Evolutionary conservation across 441 rosid genomes (phyloP).

Genomic region (Syzygium malaccense): DNA sequence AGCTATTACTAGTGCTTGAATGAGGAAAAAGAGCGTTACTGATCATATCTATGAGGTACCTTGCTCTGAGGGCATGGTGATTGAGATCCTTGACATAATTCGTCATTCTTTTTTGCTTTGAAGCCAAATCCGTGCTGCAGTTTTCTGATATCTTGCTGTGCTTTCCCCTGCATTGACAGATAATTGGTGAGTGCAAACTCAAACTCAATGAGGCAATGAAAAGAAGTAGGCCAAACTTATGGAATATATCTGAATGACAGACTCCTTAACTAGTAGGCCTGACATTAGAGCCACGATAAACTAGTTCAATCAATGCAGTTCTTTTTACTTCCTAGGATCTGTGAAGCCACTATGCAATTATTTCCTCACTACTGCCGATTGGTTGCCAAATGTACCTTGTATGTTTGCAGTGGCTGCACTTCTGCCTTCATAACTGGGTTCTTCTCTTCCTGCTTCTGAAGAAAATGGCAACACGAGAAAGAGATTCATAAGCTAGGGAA

Average conservation of each 20-base stretch:
- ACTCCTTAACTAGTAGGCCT: neutral
- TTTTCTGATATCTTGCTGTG: conserved; percentile 8
- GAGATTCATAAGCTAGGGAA: conserved; percentile 5
- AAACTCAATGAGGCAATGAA: neutral
- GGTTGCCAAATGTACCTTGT: conserved; percentile 22
- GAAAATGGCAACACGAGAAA: conserved; percentile 31
- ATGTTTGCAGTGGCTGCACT: conserved; percentile 17
- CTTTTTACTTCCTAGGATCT: neutral
- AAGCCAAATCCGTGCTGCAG: conserved; percentile 16
- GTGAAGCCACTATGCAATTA: neutral
- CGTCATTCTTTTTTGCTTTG: conserved; percentile 14
- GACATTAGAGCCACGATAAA: neutral
- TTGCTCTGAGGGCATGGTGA: neutral
- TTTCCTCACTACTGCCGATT: neutral
- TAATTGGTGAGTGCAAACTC: neutral
- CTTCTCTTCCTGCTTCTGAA: conserved; percentile 64
- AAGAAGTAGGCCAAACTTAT: neutral
- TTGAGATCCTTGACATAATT: neutral
- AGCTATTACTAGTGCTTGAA: neutral
- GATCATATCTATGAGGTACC: neutral
- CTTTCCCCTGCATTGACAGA: conserved; percentile 19
- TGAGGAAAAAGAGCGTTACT: neutral
- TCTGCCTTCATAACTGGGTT: conserved; percentile 29
- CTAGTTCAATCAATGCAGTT: neutral
- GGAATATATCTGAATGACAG: neutral